Conservation (phyloP, 345 rosid genomes). For the Isatis tinctoria region DNA sequence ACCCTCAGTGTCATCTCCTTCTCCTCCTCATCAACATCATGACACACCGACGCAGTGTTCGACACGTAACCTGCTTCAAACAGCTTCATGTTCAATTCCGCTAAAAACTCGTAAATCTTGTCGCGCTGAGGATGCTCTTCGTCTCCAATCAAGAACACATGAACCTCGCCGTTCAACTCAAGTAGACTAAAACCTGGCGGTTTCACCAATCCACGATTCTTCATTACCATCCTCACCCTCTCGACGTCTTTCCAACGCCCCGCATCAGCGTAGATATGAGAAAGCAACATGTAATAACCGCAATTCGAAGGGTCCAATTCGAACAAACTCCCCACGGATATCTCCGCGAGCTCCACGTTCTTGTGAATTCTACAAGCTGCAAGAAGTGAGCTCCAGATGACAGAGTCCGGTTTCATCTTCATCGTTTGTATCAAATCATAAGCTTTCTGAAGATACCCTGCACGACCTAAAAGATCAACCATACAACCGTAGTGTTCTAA, state of each 20-base stretch:
- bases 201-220: conserved; percentile 57
- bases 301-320: conserved; percentile 65
- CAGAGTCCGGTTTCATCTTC: conserved; percentile 76
- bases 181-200: conserved; percentile 81
- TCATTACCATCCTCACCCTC: conserved; percentile 56
- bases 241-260: conserved; percentile 87
- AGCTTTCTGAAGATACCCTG: conserved; percentile 65
- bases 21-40: conserved; percentile 81
- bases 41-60: conserved; percentile 53
- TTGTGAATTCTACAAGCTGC: conserved; percentile 86
- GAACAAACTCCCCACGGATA: conserved; percentile 55
- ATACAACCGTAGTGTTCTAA: conserved; percentile 87
- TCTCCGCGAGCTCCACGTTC: conserved; percentile 79
- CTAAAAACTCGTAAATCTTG: conserved; percentile 49
- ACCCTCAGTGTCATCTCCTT: conserved; percentile 61
- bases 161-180: conserved; percentile 70
- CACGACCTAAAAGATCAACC: conserved; percentile 89
- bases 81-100: conserved; percentile 51
- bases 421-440: conserved; percentile 61
- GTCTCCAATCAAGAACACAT: conserved; percentile 78
- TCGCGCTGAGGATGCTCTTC: conserved; percentile 68
- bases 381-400: conserved; percentile 84
- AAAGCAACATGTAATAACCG: conserved; percentile 74
- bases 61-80: conserved; percentile 69
- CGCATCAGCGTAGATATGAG: conserved; percentile 81